phyloP scores from a whole-genome alignment of 345 rosid species.

The Anastatica hierochuntica region DNA sequence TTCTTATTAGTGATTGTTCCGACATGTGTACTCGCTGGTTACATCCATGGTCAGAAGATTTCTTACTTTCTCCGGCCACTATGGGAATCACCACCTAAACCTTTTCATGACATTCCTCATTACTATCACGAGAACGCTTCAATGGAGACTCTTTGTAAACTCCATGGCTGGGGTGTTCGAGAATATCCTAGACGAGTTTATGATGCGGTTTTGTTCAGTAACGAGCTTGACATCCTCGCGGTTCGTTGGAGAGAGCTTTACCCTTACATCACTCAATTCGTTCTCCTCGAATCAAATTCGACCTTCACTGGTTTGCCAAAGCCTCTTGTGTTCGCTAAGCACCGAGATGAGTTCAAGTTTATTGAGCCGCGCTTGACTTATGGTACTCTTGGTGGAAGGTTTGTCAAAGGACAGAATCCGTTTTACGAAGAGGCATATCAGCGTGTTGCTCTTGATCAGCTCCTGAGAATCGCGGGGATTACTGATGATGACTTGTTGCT shows the following conservation, averaged over 20 bases:
- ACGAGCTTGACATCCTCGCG: constrained; percentile 65
- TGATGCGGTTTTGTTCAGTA: constrained; percentile 79
- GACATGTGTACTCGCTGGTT: constrained; percentile 42
- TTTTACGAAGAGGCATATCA: constrained; percentile 83
- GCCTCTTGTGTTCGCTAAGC: constrained; percentile 49
- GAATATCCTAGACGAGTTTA: constrained; percentile 78
- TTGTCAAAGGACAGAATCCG: constrained; percentile 68
- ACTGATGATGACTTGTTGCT: constrained; percentile 74
- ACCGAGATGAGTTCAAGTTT: constrained; percentile 56
- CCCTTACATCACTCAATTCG: constrained; percentile 69
- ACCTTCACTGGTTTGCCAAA: constrained; percentile 69
- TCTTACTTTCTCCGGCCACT: constrained; percentile 72
- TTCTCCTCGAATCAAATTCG: constrained; percentile 73
- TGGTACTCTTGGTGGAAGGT: constrained; percentile 60
- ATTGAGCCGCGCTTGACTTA: constrained; percentile 71
- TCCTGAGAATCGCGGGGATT: constrained; percentile 63
- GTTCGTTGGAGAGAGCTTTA: constrained; percentile 72
- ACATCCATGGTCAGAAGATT: constrained; percentile 77
- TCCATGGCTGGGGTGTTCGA: constrained; percentile 79
- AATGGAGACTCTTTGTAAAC: constrained; percentile 71
- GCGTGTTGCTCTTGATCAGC: constrained; percentile 69
- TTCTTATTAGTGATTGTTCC: constrained; percentile 65
- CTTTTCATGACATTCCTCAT: constrained; percentile 74
- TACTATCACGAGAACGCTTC: constrained; percentile 72
- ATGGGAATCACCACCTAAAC: constrained; percentile 82